These are phyloP conservation scores for Fusarium mangiferae DNA, from an alignment of 2,329 filamentous ascomycete genomes.

Conservation along the genomic window DNA sequence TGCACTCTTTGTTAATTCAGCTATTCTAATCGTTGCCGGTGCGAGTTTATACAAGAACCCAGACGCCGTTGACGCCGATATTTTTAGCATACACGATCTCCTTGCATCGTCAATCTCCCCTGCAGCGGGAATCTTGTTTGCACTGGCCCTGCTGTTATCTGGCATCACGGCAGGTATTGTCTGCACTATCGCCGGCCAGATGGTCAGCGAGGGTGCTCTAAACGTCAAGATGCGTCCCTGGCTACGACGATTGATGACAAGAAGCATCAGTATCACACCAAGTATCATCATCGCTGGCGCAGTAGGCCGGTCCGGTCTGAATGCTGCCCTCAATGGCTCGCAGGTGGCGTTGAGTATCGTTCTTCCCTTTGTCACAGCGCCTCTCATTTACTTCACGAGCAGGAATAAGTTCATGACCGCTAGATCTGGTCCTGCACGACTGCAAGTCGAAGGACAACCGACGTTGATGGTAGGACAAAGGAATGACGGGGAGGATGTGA, in stretches of 20 bases:
- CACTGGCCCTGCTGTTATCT: slow-evolving; percentile 81
- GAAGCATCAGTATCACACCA: slow-evolving; percentile 82
- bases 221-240: slow-evolving; percentile 74
- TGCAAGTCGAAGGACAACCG: not conserved
- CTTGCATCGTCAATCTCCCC: slow-evolving; percentile 75
- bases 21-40: slow-evolving; percentile 85
- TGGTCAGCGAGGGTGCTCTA: slow-evolving; percentile 86
- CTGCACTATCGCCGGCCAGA: slow-evolving; percentile 89
- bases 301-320: slow-evolving; percentile 76
- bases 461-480: not conserved
- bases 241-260: slow-evolving; percentile 80
- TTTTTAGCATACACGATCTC: slow-evolving; percentile 84
- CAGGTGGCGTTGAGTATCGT: slow-evolving; percentile 84
- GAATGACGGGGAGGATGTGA: slow-evolving; percentile 44
- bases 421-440: not conserved
- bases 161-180: slow-evolving; percentile 86
- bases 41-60: slow-evolving; percentile 74
- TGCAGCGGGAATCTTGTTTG: slow-evolving; percentile 85
- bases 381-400: slow-evolving; percentile 87
- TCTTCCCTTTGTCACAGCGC: slow-evolving; percentile 83
- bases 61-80: slow-evolving; percentile 74
- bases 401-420: slow-evolving; percentile 84
- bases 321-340: slow-evolving; percentile 76
- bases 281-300: slow-evolving; percentile 85
- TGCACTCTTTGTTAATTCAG: slow-evolving; percentile 84